Conservation (phyloP, 1,139 yeast species). For the Williopsis jadinii region DNA sequence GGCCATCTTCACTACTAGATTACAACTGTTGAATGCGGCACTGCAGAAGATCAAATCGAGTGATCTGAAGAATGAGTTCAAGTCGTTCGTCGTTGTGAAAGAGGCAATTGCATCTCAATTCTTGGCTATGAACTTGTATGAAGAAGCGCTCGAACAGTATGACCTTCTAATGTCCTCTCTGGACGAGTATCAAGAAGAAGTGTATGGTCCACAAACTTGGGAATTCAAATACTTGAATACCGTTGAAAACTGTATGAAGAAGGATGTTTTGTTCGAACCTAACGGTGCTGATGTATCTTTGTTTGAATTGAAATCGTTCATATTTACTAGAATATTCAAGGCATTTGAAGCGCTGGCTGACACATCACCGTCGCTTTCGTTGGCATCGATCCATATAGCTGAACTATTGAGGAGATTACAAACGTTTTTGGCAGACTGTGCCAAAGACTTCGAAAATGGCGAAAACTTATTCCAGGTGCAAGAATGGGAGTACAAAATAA, state of each 20-base stretch:
- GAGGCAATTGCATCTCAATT: constrained; percentile 40
- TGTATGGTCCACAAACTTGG: constrained; percentile 4
- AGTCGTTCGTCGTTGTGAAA: constrained; percentile 24
- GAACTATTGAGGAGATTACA: constrained; percentile 28
- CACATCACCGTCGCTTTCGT: constrained; percentile 30
- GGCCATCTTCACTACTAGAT: constrained; percentile 47
- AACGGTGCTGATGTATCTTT: constrained; percentile 1
- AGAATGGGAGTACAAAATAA: constrained; percentile 20
- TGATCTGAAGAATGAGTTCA: constrained; percentile 21
- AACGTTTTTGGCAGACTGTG: constrained; percentile 36
- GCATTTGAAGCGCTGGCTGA: constrained; percentile 26
- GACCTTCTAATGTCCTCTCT: constrained; percentile 6
- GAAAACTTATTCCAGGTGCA: constrained; percentile 8
- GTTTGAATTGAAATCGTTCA: constrained; percentile 16
- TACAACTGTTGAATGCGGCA: constrained; percentile 33
- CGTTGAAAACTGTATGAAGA: constrained; percentile 5
- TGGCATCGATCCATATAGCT: constrained; percentile 27
- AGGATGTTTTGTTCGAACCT: constrained; percentile 1
- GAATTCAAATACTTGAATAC: constrained; percentile 5
- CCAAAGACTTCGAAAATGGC: constrained; percentile 19
- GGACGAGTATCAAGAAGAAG: background rate
- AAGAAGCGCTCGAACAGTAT: constrained; percentile 48
- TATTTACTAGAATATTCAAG: constrained; percentile 32
- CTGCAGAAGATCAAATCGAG: constrained; percentile 3
- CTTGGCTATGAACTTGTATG: constrained; percentile 46